A percentile compares a stretch with the other conserved stretches of the same genome.
phyloP scores from a whole-genome alignment of 2,329 filamentous ascomycete genomes.

The Cephalotrichum gorgonifer region DNA sequence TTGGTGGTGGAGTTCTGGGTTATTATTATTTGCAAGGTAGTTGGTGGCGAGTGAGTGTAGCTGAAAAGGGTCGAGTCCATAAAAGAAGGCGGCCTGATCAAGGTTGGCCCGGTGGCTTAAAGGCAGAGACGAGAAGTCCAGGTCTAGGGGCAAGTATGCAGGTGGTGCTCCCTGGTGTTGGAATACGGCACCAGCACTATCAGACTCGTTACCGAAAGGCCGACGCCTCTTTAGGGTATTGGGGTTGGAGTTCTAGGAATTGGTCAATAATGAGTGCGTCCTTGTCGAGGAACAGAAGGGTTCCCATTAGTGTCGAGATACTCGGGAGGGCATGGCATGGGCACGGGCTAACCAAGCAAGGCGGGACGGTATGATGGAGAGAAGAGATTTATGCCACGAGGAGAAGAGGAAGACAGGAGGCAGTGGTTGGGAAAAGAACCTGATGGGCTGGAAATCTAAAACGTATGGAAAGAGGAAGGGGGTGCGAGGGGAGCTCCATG shows the following conservation, averaged over 20 bases:
- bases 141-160: constrained; percentile 13
- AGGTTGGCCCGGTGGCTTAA: constrained; percentile 15
- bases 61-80: constrained; percentile 20
- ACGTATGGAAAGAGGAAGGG: constrained; percentile 15
- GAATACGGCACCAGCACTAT: not conserved
- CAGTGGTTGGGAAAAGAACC: constrained; percentile 12
- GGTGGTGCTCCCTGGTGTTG: constrained; percentile 18
- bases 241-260: constrained; percentile 16
- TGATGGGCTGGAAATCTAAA: constrained; percentile 12
- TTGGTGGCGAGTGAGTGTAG: constrained; percentile 14
- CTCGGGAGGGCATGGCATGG: not conserved
- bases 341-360: constrained; percentile 8
- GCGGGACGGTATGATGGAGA: constrained; percentile 14
- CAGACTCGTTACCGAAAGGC: constrained; percentile 26
- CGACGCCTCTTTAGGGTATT: constrained; percentile 32
- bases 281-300: not conserved
- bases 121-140: constrained; percentile 14
- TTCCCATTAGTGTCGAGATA: not conserved
- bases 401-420: not conserved
- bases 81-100: constrained; percentile 17
- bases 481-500: constrained; percentile 21
- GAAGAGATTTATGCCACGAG: constrained; percentile 11
- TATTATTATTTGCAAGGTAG: constrained; percentile 15
- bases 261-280: not conserved
- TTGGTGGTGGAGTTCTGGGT: not conserved